These are phyloP conservation scores for Pisolithus albus DNA, from an alignment of 768 basidiomycete species.

Conservation along the genomic window DNA sequence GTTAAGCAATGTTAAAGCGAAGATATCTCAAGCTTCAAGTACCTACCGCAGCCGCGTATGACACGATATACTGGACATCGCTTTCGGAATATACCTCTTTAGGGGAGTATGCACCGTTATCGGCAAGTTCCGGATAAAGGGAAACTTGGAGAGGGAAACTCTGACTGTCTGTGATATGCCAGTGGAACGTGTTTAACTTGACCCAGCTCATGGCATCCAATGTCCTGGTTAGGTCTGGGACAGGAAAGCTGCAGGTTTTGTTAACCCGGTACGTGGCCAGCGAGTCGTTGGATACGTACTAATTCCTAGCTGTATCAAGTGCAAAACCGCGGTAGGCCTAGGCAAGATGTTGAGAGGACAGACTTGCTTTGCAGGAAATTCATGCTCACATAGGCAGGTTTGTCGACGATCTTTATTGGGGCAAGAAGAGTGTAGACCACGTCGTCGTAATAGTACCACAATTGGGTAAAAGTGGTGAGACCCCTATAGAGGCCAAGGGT, in stretches of 20 bases:
- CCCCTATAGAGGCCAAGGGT: conserved; percentile 48
- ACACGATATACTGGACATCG: conserved; percentile 54
- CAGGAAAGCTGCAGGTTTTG: conserved; percentile 27
- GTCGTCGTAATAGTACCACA: conserved; percentile 38
- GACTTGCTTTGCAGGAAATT: background rate
- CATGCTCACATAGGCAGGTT: conserved; percentile 40
- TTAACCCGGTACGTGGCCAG: background rate
- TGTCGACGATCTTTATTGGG: conserved; percentile 37
- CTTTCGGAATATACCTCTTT: conserved; percentile 43
- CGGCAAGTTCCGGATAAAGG: conserved; percentile 52
- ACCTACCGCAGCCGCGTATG: conserved; percentile 66
- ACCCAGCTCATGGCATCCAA: conserved; percentile 49
- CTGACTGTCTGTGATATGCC: conserved; percentile 81
- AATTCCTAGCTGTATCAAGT: conserved; percentile 44
- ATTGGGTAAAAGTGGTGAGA: conserved; percentile 47
- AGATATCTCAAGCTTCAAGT: background rate
- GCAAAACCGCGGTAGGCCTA: conserved; percentile 36
- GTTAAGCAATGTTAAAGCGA: background rate
- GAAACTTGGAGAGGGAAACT: conserved; percentile 68
- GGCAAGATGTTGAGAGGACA: background rate
- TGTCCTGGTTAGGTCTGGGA: conserved; percentile 34
- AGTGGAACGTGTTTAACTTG: conserved; percentile 69
- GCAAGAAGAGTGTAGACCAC: conserved; percentile 34
- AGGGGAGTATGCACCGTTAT: conserved; percentile 61
- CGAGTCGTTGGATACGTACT: conserved; percentile 16